phyloP scores from a whole-genome alignment of 805 yeast genomes.

The Kodamaea neixiangensis region DNA sequence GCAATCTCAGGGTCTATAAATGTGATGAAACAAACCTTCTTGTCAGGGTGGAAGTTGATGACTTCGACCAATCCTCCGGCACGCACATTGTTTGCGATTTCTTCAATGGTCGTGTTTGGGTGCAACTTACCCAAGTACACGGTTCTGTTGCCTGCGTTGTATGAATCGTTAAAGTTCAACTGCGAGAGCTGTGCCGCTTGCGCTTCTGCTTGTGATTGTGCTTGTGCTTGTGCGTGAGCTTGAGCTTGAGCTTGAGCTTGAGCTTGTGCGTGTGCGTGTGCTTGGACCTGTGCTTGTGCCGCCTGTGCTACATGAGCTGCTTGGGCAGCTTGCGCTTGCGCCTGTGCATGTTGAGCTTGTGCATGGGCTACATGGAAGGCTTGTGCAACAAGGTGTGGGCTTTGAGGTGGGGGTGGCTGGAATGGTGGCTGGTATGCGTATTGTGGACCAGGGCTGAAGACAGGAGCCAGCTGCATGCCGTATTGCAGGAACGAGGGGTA shows the following conservation, averaged over 20 bases:
- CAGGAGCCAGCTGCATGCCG: conserved; percentile 3
- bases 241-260: conserved; percentile 10
- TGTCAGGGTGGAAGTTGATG: conserved; percentile 52
- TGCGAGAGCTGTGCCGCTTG: conserved; percentile 6
- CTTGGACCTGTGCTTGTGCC: conserved; percentile 3
- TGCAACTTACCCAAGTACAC: conserved; percentile 69
- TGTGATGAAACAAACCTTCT: conserved; percentile 66
- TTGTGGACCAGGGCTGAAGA: conserved; percentile 1
- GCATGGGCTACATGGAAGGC: conserved; percentile 2
- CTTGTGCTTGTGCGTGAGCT: too few species aligned
- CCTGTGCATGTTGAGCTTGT: conserved; percentile 2
- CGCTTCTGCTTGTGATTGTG: conserved; percentile 5
- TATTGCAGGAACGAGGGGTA: conserved; percentile 2
- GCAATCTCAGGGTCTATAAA: conserved; percentile 68
- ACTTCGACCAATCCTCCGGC: conserved; percentile 72
- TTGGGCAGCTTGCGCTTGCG: neutral
- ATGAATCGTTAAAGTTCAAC: conserved; percentile 22
- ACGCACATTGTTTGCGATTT: conserved; percentile 71
- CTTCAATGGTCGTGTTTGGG: conserved; percentile 65
- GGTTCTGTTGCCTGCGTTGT: conserved; percentile 58
- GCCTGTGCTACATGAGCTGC: conserved; percentile 3
- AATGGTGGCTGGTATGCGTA: neutral
- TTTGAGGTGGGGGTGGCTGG: neutral
- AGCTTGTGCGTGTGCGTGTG: conserved; percentile 6
- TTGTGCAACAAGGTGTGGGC: neutral